These are phyloP conservation scores for Sisymbrium irio DNA, from an alignment of 345 rosid species.

Conservation along the genomic window DNA sequence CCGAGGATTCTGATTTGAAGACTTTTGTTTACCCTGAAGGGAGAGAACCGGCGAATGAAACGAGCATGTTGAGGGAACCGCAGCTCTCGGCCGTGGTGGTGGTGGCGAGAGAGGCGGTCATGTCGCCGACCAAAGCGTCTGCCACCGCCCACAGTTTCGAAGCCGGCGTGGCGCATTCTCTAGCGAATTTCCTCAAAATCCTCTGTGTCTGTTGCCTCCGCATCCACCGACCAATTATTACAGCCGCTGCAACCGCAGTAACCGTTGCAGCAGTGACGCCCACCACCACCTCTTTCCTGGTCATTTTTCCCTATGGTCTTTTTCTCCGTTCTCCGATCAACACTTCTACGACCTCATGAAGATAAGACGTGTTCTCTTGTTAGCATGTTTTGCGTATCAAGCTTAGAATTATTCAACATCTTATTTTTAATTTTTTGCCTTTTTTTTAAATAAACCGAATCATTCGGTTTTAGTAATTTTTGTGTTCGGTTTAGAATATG, in stretches of 20 bases:
- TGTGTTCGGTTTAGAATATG: too few relatives aligned
- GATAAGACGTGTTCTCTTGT: conserved; percentile 19
- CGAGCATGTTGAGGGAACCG: conserved; percentile 46
- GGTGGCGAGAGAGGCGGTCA: conserved; percentile 38
- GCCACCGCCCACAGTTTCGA: conserved; percentile 50
- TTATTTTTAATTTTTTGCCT: too few relatives aligned
- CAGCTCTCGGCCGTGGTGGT: neutral
- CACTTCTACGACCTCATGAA: neutral
- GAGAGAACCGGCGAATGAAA: conserved; percentile 42
- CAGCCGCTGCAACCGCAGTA: conserved; percentile 24
- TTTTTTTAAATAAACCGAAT: too few relatives aligned
- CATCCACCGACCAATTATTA: conserved; percentile 30
- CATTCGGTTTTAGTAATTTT: too few relatives aligned
- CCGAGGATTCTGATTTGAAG: neutral
- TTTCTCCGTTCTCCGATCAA: neutral
- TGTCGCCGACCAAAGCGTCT: conserved; percentile 41
- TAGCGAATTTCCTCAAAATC: conserved; percentile 46
- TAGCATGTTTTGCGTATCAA: conserved; percentile 25
- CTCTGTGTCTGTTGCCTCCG: conserved; percentile 39
- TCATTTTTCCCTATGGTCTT: too few relatives aligned
- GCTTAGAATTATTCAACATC: conserved; percentile 28
- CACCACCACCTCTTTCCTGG: conserved; percentile 30
- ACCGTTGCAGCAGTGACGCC: conserved; percentile 30
- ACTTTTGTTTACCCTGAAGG: conserved; percentile 61
- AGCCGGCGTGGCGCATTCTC: conserved; percentile 61